phyloP scores from a whole-genome alignment of 345 rosid species.

The Gossypium stocksii region DNA sequence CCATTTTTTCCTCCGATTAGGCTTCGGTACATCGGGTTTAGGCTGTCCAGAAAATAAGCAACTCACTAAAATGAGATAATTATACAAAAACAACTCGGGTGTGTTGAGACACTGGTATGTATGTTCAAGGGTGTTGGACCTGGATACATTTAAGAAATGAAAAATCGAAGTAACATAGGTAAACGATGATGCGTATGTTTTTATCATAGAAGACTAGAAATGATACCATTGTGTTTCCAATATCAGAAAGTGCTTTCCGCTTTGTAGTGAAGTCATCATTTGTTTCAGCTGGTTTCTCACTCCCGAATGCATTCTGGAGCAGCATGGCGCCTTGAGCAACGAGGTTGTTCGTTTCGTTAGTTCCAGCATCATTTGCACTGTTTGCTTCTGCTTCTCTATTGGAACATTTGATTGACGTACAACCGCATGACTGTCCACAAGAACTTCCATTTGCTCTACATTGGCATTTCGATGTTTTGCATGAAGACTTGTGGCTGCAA shows the following conservation, averaged over 20 bases:
- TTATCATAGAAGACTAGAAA: not conserved
- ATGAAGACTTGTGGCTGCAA: slow-evolving; percentile 55
- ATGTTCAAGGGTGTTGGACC: too few relatives aligned
- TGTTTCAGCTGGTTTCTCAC: slow-evolving; percentile 36
- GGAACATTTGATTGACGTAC: slow-evolving; percentile 54
- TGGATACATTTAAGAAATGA: too few relatives aligned
- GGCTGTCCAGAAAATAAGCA: slow-evolving; percentile 37
- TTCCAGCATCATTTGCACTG: slow-evolving; percentile 35
- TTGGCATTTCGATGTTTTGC: slow-evolving; percentile 79
- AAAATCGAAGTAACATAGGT: too few relatives aligned
- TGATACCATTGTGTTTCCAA: slow-evolving; percentile 67
- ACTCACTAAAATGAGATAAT: not conserved
- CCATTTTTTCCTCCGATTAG: slow-evolving; percentile 77
- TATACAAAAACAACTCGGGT: not conserved
- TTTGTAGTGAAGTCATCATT: slow-evolving; percentile 37
- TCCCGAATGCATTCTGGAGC: slow-evolving; percentile 62
- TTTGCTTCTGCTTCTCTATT: slow-evolving; percentile 40
- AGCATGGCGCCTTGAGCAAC: slow-evolving; percentile 78
- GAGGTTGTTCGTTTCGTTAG: slow-evolving; percentile 35
- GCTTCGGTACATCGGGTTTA: slow-evolving; percentile 61
- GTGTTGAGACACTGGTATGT: too few relatives aligned
- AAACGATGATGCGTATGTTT: not conserved
- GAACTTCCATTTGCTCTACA: slow-evolving; percentile 59
- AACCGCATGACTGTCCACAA: slow-evolving; percentile 70
- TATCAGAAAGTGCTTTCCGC: slow-evolving; percentile 80